Conservation (phyloP, 208 protist genomes). For the Eutreptiella sp. region DNA sequence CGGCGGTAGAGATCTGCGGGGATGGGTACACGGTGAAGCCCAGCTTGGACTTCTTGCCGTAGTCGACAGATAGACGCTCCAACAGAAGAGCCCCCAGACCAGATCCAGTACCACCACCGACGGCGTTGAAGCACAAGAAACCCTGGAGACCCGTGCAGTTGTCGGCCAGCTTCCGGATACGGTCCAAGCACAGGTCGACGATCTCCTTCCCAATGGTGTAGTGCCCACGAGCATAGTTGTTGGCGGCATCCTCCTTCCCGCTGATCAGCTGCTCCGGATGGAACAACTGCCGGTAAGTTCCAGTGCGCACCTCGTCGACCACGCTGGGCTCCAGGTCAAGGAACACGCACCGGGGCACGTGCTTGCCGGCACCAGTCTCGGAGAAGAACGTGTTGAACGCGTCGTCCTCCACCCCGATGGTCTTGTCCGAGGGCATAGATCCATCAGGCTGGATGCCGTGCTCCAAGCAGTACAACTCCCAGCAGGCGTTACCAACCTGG, state of each 20-base stretch:
- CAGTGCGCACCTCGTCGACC: conserved; percentile 82
- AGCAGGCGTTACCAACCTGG: conserved; percentile 80
- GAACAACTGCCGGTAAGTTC: conserved; percentile 81
- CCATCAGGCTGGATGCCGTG: conserved; percentile 81
- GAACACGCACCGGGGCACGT: conserved; percentile 81
- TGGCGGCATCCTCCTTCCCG: conserved; percentile 89
- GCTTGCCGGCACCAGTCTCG: conserved; percentile 69
- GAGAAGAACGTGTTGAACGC: conserved; percentile 79
- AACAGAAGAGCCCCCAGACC: conserved; percentile 86
- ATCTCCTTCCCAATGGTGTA: conserved; percentile 92
- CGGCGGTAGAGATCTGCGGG: conserved; percentile 76
- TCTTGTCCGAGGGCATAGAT: conserved; percentile 54
- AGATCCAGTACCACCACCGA: conserved; percentile 94
- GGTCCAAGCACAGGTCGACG: conserved; percentile 77
- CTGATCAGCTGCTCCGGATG: conserved; percentile 87
- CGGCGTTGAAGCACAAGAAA: conserved; percentile 90
- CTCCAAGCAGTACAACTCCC: conserved; percentile 76
- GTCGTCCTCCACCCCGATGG: conserved; percentile 54
- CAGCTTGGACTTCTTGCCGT: conserved; percentile 93
- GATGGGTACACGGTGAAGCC: conserved; percentile 80
- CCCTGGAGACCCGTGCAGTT: conserved; percentile 92
- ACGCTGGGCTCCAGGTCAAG: conserved; percentile 90
- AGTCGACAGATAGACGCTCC: conserved; percentile 89
- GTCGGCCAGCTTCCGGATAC: conserved; percentile 89
- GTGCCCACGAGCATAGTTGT: conserved; percentile 92